phyloP scores from a whole-genome alignment of 2,329 filamentous ascomycete genomes.

The Dryadomyces quercus-mongolicae region DNA sequence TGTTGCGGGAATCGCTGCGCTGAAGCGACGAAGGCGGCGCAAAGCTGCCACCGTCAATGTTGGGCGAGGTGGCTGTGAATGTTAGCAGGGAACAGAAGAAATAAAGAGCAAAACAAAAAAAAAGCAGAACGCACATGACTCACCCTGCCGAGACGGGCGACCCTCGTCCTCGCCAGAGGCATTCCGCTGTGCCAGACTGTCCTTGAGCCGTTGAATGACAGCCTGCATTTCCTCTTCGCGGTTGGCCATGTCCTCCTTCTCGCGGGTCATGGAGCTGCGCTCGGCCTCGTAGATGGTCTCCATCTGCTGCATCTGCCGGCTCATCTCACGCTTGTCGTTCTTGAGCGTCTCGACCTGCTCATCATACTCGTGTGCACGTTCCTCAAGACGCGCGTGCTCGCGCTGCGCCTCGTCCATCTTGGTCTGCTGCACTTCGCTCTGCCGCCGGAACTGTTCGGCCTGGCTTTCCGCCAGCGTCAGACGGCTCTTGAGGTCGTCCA shows the following conservation, averaged over 20 bases:
- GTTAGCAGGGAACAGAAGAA: background rate
- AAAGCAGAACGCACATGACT: background rate
- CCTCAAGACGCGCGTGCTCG: conserved; percentile 77
- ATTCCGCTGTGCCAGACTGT: conserved; percentile 69
- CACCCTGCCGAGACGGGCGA: conserved; percentile 45
- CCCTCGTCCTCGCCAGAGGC: conserved; percentile 40
- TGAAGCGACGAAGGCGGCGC: conserved; percentile 75
- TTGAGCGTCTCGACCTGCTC: conserved; percentile 69
- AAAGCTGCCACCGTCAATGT: conserved; percentile 60
- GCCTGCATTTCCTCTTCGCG: conserved; percentile 83
- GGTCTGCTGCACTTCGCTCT: conserved; percentile 72
- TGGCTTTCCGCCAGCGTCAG: conserved; percentile 67
- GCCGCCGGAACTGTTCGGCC: conserved; percentile 71
- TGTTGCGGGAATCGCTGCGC: conserved; percentile 79
- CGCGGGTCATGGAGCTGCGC: conserved; percentile 72
- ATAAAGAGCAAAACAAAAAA: background rate
- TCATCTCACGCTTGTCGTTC: conserved; percentile 74
- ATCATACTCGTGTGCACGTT: conserved; percentile 75
- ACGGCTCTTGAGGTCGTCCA: conserved; percentile 76
- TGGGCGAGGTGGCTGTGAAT: conserved; percentile 42
- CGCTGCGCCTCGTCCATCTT: conserved; percentile 76
- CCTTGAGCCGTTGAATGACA: conserved; percentile 85
- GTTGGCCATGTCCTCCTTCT: conserved; percentile 78
- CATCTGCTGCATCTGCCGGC: conserved; percentile 77
- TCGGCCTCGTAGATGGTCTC: conserved; percentile 89